Percentiles rank a stretch among this genome's conserved stretches.
These are phyloP conservation scores for Cryptococcus maquisensis DNA, from an alignment of 1,284 basidiomycete species.

Conservation along the genomic window DNA sequence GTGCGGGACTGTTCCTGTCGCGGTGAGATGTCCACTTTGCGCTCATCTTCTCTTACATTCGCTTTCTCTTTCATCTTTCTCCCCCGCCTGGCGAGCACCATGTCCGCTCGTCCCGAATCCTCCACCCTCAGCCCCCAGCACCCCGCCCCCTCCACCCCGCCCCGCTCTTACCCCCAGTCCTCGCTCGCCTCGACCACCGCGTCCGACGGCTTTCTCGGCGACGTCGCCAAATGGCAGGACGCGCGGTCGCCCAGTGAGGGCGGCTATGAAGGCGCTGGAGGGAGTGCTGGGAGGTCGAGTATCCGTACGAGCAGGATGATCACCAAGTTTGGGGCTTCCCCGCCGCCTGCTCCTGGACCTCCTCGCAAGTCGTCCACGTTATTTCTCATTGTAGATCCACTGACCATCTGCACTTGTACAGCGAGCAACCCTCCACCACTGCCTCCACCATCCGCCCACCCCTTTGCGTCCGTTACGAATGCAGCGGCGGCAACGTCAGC, in stretches of 20 bases:
- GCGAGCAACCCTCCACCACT: slow-evolving; percentile 1
- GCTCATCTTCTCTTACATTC: too few relatives aligned
- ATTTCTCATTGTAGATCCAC: too few relatives aligned
- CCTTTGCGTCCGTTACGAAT: slow-evolving; percentile 8
- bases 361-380: slow-evolving; percentile 17
- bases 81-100: too few relatives aligned
- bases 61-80: too few relatives aligned
- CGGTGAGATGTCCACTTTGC: too few relatives aligned
- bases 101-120: too few relatives aligned
- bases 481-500: neutral
- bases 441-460: slow-evolving; percentile 13
- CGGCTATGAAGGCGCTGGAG: neutral
- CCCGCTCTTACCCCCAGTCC: neutral
- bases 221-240: slow-evolving; percentile 11
- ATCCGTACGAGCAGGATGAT: slow-evolving; percentile 17
- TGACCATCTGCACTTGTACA: neutral
- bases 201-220: slow-evolving; percentile 13
- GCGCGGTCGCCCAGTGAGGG: too few relatives aligned
- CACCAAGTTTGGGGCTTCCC: slow-evolving; percentile 10
- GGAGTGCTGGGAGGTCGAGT: neutral
- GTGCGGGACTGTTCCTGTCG: too few relatives aligned
- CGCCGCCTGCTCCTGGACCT: slow-evolving; percentile 25
- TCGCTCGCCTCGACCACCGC: neutral
- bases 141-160: neutral
- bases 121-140: too few relatives aligned